Conservation (phyloP, 768 basidiomycete species). For the Russula emetica region DNA sequence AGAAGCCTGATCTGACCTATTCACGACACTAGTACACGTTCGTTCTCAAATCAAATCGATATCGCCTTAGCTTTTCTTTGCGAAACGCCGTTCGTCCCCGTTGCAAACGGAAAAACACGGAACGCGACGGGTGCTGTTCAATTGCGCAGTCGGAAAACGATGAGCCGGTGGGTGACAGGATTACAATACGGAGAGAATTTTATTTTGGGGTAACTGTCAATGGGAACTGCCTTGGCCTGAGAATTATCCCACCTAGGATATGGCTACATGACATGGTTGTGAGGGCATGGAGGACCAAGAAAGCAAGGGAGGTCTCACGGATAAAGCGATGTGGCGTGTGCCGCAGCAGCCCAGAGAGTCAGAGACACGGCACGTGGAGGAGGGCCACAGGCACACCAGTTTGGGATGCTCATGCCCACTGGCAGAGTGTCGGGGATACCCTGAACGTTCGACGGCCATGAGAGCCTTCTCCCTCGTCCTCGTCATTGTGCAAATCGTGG, state of each 20-base stretch:
- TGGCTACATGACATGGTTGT: constrained; percentile 4
- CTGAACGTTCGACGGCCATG: neutral
- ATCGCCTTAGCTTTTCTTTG: neutral
- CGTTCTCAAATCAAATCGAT: too few species aligned
- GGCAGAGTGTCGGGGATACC: neutral
- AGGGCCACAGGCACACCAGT: neutral
- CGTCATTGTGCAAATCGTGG: neutral
- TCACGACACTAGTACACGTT: too few species aligned
- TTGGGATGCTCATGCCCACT: neutral
- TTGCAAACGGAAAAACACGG: neutral
- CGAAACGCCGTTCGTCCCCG: neutral
- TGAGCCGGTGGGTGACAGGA: neutral
- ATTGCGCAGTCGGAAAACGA: neutral
- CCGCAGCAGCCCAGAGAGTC: too few species aligned
- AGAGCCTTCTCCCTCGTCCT: constrained; percentile 3
- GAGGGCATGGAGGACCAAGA: neutral
- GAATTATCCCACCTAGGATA: neutral
- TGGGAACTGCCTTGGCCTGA: neutral
- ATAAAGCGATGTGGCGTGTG: neutral
- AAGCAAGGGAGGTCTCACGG: neutral
- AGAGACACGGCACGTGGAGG: neutral
- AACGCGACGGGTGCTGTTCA: neutral
- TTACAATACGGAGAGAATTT: neutral
- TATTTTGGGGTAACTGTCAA: too few species aligned
- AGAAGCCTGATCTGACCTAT: neutral